Percentiles rank a stretch among this genome's conserved stretches.
phyloP scores from a whole-genome alignment of 2,329 filamentous ascomycete species.

The Pseudophaeomoniella oleicola region DNA sequence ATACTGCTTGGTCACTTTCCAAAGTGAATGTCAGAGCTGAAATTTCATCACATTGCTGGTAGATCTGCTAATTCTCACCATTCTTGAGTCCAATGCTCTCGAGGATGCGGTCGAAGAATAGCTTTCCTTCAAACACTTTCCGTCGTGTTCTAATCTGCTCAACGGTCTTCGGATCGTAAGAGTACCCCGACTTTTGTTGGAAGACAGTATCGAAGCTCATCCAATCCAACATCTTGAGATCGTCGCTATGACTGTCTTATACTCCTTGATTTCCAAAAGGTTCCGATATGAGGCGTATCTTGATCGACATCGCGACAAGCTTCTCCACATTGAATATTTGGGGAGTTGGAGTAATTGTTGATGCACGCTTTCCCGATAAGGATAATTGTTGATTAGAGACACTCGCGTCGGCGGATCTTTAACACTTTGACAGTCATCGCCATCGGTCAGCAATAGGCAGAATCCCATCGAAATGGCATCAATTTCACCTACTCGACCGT shows the following conservation, averaged over 20 bases:
- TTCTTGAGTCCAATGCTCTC: conserved; percentile 54
- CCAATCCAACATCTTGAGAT: conserved; percentile 43
- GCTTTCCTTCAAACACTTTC: conserved; percentile 50
- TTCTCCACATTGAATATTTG: neutral
- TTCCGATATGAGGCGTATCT: too few species aligned
- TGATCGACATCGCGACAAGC: too few species aligned
- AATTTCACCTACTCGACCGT: conserved; percentile 33
- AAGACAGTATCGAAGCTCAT: conserved; percentile 57
- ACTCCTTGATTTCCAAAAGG: too few species aligned
- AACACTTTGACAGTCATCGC: neutral
- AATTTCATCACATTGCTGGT: conserved; percentile 1
- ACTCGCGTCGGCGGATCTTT: neutral
- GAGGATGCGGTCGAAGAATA: conserved; percentile 71
- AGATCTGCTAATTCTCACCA: conserved; percentile 31
- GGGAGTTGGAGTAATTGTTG: neutral
- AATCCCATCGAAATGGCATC: neutral
- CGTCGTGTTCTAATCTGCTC: conserved; percentile 53
- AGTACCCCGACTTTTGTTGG: conserved; percentile 40
- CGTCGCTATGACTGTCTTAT: neutral
- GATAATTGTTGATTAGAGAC: neutral
- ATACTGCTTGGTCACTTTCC: conserved; percentile 47
- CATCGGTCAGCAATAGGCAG: neutral
- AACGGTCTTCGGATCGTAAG: conserved; percentile 46
- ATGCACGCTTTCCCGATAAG: neutral
- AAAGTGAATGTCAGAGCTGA: neutral